Evolutionary conservation across 345 rosid species (phyloP), one percentile per base, ranked within the genome.

Genomic region (Corchorus capsularis): DNA sequence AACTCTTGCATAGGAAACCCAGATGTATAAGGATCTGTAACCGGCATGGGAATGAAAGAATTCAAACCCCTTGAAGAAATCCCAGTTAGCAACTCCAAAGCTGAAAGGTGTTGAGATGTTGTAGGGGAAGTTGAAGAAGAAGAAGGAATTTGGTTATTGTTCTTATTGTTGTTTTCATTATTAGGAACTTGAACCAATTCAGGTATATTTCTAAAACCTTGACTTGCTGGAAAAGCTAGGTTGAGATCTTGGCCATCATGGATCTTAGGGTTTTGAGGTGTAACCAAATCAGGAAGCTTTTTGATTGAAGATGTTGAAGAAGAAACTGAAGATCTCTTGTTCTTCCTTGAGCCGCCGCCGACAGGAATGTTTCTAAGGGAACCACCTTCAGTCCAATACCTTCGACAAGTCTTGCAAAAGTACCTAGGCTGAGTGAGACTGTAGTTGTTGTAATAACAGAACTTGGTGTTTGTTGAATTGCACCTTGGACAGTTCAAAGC

Each of bases 361-460:
- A 96, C 98, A 32, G 99, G 99, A 74, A 96, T 96, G 80, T 92
- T 96, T 71, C 98, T 86, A 2, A 93, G 88, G 17, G 99, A 93
- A 10, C 99, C 99, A 8, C 99, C 99, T 79, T 93, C 97, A 37
- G 99, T 96, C 99, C 99, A 96, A 68, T 96, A 96, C 88, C 99
- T 92, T 86, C 94, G 85, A 79, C 99, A 96, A 71, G 95, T 88
- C 92, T 96, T 96, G 83, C 99, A 96, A 63, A 92, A 91, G 86
- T 91, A 96, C 77, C 99, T 89, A 20, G 99, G 99, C 45, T 96
- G 99, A 16, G 98, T 90, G 81, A 96, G 92, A 71, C 99, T 96
- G 87, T 96, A 96, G 81, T 96, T 96, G 91, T 96, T 96, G 85
- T 96, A 96, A 82, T 96, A 96, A 79, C 99, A 96, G 83, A 96